Percentiles rank a stretch among this genome's conserved stretches.
Evolutionary conservation across 2,329 filamentous ascomycete genomes (phyloP).

Genomic region (Trichoderma gracile): DNA sequence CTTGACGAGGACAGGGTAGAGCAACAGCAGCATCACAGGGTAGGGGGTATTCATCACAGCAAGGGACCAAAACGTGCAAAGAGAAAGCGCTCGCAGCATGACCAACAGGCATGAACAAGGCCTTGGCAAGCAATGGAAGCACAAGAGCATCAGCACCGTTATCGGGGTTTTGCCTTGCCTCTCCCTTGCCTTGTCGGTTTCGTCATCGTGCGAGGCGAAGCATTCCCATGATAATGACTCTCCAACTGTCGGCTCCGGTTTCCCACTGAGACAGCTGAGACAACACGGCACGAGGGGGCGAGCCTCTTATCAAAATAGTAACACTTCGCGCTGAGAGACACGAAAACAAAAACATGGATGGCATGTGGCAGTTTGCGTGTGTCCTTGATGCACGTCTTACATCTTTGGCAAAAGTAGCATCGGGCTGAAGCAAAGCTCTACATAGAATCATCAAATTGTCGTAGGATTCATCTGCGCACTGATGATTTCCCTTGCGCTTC

Average conservation of each 20-base stretch:
- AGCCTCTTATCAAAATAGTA: not conserved
- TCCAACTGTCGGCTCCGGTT: not conserved
- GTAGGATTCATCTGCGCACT: not conserved
- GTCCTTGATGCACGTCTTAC: not conserved
- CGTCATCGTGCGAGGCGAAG: not conserved
- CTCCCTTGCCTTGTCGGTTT: not conserved
- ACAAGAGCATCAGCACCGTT: too few relatives aligned
- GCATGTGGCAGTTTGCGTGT: not conserved
- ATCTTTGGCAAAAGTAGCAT: not conserved
- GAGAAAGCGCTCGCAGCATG: not conserved
- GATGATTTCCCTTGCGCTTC: not conserved
- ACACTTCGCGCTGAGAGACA: not conserved
- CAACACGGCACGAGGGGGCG: not conserved
- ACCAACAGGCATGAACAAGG: not conserved
- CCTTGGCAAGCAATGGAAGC: too few relatives aligned
- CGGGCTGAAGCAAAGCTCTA: not conserved
- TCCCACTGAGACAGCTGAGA: not conserved
- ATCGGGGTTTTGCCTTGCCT: not conserved
- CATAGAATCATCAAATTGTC: not conserved
- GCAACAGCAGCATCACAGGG: too few relatives aligned
- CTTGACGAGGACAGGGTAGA: not conserved
- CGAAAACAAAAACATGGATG: not conserved
- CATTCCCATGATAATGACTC: too few relatives aligned
- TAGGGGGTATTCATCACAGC: not conserved
- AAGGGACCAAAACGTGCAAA: not conserved